Evolutionary conservation across 352 stramenopile genomes (phyloP), one percentile per base, ranked within the genome.

Genomic region (Pythium insidiosum): DNA sequence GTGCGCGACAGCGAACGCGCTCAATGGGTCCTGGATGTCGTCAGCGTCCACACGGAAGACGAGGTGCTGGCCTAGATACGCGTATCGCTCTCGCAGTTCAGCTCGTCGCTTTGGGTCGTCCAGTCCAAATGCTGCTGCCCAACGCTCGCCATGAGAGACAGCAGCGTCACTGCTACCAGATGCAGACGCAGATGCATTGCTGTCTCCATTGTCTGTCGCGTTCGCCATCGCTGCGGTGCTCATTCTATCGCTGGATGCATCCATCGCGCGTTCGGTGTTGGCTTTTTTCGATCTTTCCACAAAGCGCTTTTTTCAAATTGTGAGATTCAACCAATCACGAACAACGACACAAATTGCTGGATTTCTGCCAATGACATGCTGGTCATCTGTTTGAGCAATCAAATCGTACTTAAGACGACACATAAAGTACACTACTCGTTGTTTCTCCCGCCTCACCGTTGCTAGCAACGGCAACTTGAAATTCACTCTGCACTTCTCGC

Each of bases 21-120:
- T 71, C 38, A 85, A 45, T 7, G 70, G 72, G 37, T 88, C 75
- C 2, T 56, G 40, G 25, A 58, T 68, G 28, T 68, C 72, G 0
- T 53, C 48, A 0, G 68, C 63, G 44, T 88, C 70, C 47, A 88
- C 74, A 33, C 71, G 59, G 48, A 88, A 84, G 43, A 85, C 69
- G 34, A 88, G 43, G 35, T 68, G 57, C 42, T 76, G 54, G 53
- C 84, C 82, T 38, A 88, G 47, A 24, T 58, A 48, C 28, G 59
- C 63, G 44, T 84, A 88, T 12, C 75, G 72, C 42, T 51, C 26
- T 15, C 75, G 64, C 30, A 74, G 56, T 1, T 47, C 45, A 4
- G 6, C 42, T 16, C 56, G 53, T 26, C 16, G 42, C 20, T 22
- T 39, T 15, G 29, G 42, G 26, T 58, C 60, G 21, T 36, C 43